Conservation (phyloP, 257 asterid species). For the Solanum paucissectum region DNA sequence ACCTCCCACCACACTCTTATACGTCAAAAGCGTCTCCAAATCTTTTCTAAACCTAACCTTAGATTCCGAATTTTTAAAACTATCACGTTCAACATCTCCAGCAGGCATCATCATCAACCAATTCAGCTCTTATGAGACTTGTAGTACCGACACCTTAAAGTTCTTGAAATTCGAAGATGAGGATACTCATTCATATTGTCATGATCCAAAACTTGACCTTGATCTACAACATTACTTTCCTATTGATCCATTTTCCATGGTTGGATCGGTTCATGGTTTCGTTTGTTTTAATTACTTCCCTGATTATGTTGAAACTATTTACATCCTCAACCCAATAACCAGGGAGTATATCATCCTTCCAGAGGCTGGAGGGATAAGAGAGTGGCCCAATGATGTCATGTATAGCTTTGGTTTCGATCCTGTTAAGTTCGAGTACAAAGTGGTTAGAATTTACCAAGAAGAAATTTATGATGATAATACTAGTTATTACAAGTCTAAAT, state of each 20-base stretch:
- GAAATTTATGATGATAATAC: constrained; percentile 1
- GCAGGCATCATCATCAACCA: constrained; percentile 26
- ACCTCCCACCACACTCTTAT: constrained; percentile 20
- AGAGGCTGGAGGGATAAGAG: neutral
- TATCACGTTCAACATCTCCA: neutral
- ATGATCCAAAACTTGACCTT: neutral
- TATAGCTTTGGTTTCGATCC: constrained; percentile 25
- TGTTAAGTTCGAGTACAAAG: constrained; percentile 7
- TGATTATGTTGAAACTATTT: constrained; percentile 14
- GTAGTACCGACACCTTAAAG: too few relatives aligned
- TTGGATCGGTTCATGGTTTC: constrained; percentile 29
- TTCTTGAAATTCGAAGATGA: too few relatives aligned
- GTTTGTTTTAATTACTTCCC: constrained; percentile 7
- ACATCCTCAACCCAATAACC: constrained; percentile 32
- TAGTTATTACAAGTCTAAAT: constrained; percentile 18
- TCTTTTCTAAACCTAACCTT: neutral
- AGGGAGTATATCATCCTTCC: constrained; percentile 27
- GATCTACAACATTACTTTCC: neutral
- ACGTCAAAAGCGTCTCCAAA: constrained; percentile 26
- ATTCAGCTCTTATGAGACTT: neutral
- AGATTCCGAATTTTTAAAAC: neutral
- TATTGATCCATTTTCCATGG: neutral
- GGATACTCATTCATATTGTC: too few relatives aligned
- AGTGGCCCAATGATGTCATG: constrained; percentile 8
- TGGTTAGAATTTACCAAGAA: constrained; percentile 38